Base-by-base conservation (phyloP, 177 flowering plant species). In the Vitis hybrid region DNA sequence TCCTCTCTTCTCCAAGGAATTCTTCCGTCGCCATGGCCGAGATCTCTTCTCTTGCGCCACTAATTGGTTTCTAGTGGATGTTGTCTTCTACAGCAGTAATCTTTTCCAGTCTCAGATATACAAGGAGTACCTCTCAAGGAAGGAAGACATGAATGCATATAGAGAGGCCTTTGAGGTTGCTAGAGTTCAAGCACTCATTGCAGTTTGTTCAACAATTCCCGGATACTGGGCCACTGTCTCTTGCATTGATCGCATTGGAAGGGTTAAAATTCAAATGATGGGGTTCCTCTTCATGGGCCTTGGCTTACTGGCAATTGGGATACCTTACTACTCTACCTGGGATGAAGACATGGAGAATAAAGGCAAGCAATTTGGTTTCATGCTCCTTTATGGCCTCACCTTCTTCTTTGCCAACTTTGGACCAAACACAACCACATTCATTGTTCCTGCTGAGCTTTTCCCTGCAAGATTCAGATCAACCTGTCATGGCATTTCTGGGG, bases 321-420 rank as follows among this genome's bases (percentile, higher is more conserved):
- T 78, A 12, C 80, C 87, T 15, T 83, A 83, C 73, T 15, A 65
- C 45, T 4, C 0, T 0, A 51, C 68, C 7, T 79, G 84, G 87
- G 51, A 45, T 0, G 4, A 55, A 0, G 8, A 64, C 61, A 45
- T 15, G 1, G 7, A 1, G 86, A 49, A 45, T 0, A 3, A 55
- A 0, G 8, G 68, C 61, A 51, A 15, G 2, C 68, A 76, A 48
- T 15, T 21, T 1, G 84, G 85, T 1, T 83, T 88, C 71, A 69
- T 86, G 75, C 6, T 83, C 48, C 73, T 86, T 13, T 86, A 78
- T 65, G 86, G 80, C 4, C 80, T 86, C 18, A 83, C 80, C 1
- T 86, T 86, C 76, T 86, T 88, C 82, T 88, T 88, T 64, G 70
- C 88, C 7, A 88, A 88, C 49, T 84, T 85, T 19, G 88, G 89